phyloP scores from a whole-genome alignment of 352 stramenopile species.

The Globisporangium parvum region DNA sequence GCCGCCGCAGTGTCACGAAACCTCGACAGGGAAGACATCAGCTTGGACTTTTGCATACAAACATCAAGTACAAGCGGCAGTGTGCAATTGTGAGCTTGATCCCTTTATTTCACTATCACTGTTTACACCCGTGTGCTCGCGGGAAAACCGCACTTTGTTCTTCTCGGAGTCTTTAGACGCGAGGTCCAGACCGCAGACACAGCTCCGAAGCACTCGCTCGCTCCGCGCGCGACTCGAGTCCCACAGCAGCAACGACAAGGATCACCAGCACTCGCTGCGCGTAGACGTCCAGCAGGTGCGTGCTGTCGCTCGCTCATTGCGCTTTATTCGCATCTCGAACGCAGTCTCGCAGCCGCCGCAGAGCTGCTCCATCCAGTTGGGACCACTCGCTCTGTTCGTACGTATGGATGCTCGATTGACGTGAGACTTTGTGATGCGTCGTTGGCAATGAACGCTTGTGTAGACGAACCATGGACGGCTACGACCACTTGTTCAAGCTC shows the following conservation, averaged over 20 bases:
- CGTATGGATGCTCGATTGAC: neutral
- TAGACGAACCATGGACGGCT: conserved; percentile 57
- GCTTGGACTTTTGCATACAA: too few species aligned
- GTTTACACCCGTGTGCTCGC: too few species aligned
- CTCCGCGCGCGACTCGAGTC: neutral
- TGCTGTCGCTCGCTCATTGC: neutral
- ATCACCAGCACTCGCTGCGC: neutral
- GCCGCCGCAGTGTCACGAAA: too few species aligned
- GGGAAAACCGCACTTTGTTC: neutral
- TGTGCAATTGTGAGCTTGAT: too few species aligned
- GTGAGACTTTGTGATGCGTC: neutral
- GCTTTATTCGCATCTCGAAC: neutral
- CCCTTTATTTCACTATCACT: too few species aligned
- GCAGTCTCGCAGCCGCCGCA: too few species aligned
- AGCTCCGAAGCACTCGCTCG: neutral
- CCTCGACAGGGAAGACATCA: too few species aligned
- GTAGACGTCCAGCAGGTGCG: neutral
- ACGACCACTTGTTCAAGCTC: conserved; percentile 99
- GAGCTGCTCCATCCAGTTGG: too few species aligned
- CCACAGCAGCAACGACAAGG: too few species aligned
- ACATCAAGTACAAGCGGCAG: too few species aligned
- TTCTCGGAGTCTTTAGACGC: too few species aligned
- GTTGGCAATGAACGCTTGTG: neutral
- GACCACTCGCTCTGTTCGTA: neutral
- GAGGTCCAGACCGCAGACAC: neutral